These are phyloP conservation scores for Yamadazyma dushanensis DNA, from an alignment of 1,139 yeast species.

Conservation along the genomic window DNA sequence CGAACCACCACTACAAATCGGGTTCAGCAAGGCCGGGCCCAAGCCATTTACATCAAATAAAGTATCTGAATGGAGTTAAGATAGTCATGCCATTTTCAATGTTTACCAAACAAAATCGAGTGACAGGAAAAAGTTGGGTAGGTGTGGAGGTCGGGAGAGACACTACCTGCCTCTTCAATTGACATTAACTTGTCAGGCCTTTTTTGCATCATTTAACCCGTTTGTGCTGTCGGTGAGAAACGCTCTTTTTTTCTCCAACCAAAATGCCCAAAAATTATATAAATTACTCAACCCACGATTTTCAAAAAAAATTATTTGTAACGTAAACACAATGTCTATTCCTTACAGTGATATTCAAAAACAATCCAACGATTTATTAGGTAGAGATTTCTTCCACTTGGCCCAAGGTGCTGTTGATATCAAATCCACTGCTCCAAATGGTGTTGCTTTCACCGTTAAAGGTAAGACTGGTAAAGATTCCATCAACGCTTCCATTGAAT, in stretches of 20 bases:
- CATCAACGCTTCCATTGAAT: slow-evolving; percentile 87
- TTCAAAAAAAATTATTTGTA: slow-evolving; percentile 2
- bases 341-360: slow-evolving; percentile 89
- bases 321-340: slow-evolving; percentile 25
- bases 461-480: slow-evolving; percentile 86
- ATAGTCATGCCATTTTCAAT: too few relatives aligned
- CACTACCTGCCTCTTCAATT: too few relatives aligned
- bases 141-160: too few relatives aligned
- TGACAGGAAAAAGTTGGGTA: too few relatives aligned
- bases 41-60: too few relatives aligned
- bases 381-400: slow-evolving; percentile 90
- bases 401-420: slow-evolving; percentile 86
- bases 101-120: too few relatives aligned
- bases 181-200: too few relatives aligned
- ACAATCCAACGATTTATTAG: slow-evolving; percentile 84
- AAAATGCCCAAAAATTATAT: slow-evolving; percentile 5
- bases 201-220: too few relatives aligned
- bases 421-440: slow-evolving; percentile 93
- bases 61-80: too few relatives aligned
- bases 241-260: slow-evolving; percentile 4
- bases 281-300: slow-evolving; percentile 8
- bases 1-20: too few relatives aligned
- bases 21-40: too few relatives aligned
- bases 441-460: slow-evolving; percentile 91
- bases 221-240: neutral